Percentiles rank a stretch among this genome's conserved stretches.
phyloP scores from a whole-genome alignment of 2,329 filamentous ascomycete genomes.

The Lasiodiplodia sp. region DNA sequence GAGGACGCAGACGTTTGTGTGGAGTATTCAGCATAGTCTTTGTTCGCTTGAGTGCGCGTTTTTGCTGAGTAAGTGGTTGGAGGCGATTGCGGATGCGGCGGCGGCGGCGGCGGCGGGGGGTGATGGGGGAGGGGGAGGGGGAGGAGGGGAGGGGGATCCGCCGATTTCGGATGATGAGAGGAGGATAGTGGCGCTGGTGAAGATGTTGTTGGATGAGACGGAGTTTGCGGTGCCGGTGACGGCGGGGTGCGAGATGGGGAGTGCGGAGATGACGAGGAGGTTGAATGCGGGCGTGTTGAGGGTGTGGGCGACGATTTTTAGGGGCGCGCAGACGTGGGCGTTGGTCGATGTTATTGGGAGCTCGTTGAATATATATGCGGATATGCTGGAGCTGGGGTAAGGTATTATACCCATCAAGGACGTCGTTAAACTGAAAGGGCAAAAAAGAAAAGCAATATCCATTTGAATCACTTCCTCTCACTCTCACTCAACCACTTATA shows the following conservation, averaged over 20 bases:
- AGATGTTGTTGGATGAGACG: slow-evolving; percentile 53
- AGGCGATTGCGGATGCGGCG: slow-evolving; percentile 42
- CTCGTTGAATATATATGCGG: slow-evolving; percentile 50
- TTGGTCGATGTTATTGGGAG: slow-evolving; percentile 52
- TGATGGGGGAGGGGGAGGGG: neutral
- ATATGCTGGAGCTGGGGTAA: slow-evolving; percentile 38
- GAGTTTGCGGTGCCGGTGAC: slow-evolving; percentile 44
- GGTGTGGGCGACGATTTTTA: slow-evolving; percentile 53
- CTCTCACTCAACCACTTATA: slow-evolving; percentile 63
- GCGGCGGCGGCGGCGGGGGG: slow-evolving; percentile 18
- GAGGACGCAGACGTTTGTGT: slow-evolving; percentile 49
- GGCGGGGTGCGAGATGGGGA: slow-evolving; percentile 36
- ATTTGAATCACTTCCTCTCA: slow-evolving; percentile 55
- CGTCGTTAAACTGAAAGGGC: neutral
- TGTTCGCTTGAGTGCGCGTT: slow-evolving; percentile 51
- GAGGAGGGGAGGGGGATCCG: slow-evolving; percentile 33
- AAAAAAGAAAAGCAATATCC: slow-evolving; percentile 25
- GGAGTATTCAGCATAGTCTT: slow-evolving; percentile 51
- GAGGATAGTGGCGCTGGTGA: slow-evolving; percentile 47
- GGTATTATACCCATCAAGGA: neutral
- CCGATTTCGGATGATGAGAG: slow-evolving; percentile 49
- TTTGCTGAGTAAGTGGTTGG: slow-evolving; percentile 51
- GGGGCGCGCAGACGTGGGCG: slow-evolving; percentile 53
- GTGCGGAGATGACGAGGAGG: slow-evolving; percentile 42
- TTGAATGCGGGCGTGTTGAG: slow-evolving; percentile 50